Evolutionary conservation across 805 yeast genomes (phyloP).

Genomic region (Pichia kluyveri): DNA sequence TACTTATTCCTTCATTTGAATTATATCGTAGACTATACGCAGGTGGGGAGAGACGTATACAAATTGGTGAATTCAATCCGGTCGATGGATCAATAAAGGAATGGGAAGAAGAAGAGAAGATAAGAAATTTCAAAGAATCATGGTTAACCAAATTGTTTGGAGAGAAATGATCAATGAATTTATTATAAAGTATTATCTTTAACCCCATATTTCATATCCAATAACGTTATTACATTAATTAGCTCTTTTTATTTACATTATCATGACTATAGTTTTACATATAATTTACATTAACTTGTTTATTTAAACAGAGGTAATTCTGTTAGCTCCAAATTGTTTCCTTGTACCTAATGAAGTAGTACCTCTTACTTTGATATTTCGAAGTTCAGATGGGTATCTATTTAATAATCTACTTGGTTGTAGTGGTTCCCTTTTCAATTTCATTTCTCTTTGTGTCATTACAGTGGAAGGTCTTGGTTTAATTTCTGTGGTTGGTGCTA

Average conservation of each 20-base stretch:
- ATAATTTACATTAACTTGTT: background rate
- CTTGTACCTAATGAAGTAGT: slow-evolving; percentile 6
- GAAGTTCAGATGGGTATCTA: background rate
- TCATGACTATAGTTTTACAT: background rate
- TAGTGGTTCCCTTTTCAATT: background rate
- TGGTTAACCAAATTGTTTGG: slow-evolving; percentile 37
- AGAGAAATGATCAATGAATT: slow-evolving; percentile 22
- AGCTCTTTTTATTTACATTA: too few species aligned
- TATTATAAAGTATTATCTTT: too few species aligned
- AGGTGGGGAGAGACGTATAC: slow-evolving; percentile 35
- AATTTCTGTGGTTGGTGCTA: background rate
- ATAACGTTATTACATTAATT: too few species aligned
- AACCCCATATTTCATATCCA: too few species aligned
- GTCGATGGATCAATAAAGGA: slow-evolving; percentile 36
- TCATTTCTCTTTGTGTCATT: slow-evolving; percentile 3
- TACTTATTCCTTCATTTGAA: slow-evolving; percentile 24
- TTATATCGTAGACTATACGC: slow-evolving; percentile 26
- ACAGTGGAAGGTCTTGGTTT: slow-evolving; percentile 3
- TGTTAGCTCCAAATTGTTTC: background rate
- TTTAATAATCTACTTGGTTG: background rate
- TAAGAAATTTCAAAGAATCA: slow-evolving; percentile 27
- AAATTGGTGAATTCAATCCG: slow-evolving; percentile 35
- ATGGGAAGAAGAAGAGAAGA: slow-evolving; percentile 34
- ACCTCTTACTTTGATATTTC: slow-evolving; percentile 1
- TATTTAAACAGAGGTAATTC: slow-evolving; percentile 6